Base-by-base conservation (phyloP, 345 rosid species). In the Heritiera fomes region DNA sequence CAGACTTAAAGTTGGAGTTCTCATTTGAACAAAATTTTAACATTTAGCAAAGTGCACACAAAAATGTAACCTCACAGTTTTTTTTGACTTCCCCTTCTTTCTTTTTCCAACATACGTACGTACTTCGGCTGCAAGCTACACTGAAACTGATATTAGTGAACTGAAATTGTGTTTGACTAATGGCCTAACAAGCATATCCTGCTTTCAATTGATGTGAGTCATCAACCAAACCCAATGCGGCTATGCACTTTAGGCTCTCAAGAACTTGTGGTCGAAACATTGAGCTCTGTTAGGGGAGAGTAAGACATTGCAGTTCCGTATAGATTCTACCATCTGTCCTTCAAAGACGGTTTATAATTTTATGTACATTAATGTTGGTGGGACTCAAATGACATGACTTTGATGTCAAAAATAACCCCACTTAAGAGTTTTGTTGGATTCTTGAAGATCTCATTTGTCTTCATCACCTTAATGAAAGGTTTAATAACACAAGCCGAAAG, bases 331-430 rank as follows among this genome's bases (percentile, higher is more conserved):
- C 4, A 34, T 34, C 6, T 52, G 61, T 32, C 28, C 46, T 52
- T 17, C 41, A 52, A 71, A 71, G 60, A 32, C 61, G 60, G 75
- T 71, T 71, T 50, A 50, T 28, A 71, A 50, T 71, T 71, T 71
- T 71, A 2, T 71, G 75, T 8, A 15, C 14, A 49, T 71, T 15
- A 30, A 30, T 71, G 45, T 15, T 49, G 63, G 62, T 53, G 63
- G 73, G 28, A 53, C 62, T 72, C 47, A 38, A 72, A 9, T 18
- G 46, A 12, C 23, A 30, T 14, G 45, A 50, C 15, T 50, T 50
- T 71, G 7, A 71, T 71, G 61, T 50, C 45, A 17, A 71, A 71
- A 30, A 23, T 38, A 55, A 55, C 63, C 63, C 76, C n/a, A 73
- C 45, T 32, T 32, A 32, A 1, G 46, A 32, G 17, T 32, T 53